These are phyloP conservation scores for Yarrowia sp. DNA, from an alignment of 805 yeast genomes.

Conservation along the genomic window DNA sequence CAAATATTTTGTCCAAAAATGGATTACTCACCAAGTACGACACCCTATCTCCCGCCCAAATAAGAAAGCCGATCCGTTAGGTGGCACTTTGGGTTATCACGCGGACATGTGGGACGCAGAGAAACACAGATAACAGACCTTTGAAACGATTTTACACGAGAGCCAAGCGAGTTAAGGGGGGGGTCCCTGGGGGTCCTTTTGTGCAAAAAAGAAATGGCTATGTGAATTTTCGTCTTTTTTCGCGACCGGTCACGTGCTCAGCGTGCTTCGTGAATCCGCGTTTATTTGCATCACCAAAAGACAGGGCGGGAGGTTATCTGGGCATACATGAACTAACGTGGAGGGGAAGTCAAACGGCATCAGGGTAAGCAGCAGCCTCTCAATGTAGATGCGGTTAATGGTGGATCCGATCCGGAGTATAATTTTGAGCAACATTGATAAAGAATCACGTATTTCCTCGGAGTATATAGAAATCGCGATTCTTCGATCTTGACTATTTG, in stretches of 20 bases:
- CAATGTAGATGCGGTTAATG: neutral
- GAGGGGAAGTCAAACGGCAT: conserved; percentile 8
- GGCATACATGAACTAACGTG: neutral
- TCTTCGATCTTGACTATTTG: no score
- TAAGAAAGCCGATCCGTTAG: conserved; percentile 11
- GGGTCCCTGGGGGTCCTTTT: conserved; percentile 25
- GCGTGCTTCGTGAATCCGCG: neutral
- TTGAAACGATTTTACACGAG: neutral
- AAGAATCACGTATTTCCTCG: neutral
- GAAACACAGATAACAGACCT: conserved; percentile 2
- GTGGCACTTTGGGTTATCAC: neutral
- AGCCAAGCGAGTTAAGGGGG: conserved; percentile 2
- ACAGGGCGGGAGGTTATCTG: conserved; percentile 23
- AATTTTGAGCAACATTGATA: neutral
- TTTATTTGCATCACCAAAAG: conserved; percentile 18
- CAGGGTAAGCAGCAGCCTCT: neutral
- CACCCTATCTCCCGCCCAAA: neutral
- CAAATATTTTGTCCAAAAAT: no score
- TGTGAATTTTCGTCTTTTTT: conserved; percentile 2
- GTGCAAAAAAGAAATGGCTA: neutral
- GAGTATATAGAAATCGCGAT: neutral
- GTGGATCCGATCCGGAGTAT: neutral
- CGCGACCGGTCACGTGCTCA: neutral
- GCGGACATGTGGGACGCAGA: conserved; percentile 6
- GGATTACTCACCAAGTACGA: neutral